Evolutionary conservation across 1,284 basidiomycete species (phyloP), one percentile per base, ranked within the genome.

Genomic region (Testicularia cyperi): DNA sequence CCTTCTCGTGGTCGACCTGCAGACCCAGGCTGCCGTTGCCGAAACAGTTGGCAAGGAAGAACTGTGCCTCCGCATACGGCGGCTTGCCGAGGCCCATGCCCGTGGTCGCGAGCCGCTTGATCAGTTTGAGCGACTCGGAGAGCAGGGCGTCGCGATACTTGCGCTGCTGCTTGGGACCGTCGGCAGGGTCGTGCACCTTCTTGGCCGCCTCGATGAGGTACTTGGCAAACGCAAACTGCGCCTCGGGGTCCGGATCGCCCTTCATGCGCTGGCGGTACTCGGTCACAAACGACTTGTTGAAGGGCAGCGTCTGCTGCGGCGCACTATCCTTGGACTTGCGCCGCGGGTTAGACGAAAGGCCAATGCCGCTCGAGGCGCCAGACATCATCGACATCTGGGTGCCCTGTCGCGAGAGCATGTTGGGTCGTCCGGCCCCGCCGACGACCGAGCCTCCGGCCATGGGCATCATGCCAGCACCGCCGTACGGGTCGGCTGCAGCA

Each of bases 141-240:
- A 98, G 83, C 25, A 99, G 83, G 3, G 86, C 76, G 75, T 98
- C 95, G 44, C 90, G 86, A 73, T 94, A 98, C 78, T 90, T 94
- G 46, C 74, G 68, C 34, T 65, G 64, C 51, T 73, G 70, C 41
- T 75, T 76, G 14, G 69, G 55, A 1, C 62, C 60, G 22, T 74
- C 72, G 20, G 62, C 39, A 5, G 71, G 63, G 33, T 76, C 74
- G 18, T 74, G 70, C 36, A 78, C 66, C 78, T 91, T 88, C 79
- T 90, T 91, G 15, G 95, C 95, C n/a, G 95, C 95, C 74, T 98
- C 95, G 77, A 99, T 94, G 48, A 99, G 85, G 77, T 98, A 98
- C 78, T 94, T 94, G 12, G 92, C 90, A 74, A 92, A 98, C 2
- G 88, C 82, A 78, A 97, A 98, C 77, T 98, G 95, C n/a, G 92